These are phyloP conservation scores for Trichoderma asperelloides DNA, from an alignment of 495 filamentous ascomycete genomes.

Conservation along the genomic window DNA sequence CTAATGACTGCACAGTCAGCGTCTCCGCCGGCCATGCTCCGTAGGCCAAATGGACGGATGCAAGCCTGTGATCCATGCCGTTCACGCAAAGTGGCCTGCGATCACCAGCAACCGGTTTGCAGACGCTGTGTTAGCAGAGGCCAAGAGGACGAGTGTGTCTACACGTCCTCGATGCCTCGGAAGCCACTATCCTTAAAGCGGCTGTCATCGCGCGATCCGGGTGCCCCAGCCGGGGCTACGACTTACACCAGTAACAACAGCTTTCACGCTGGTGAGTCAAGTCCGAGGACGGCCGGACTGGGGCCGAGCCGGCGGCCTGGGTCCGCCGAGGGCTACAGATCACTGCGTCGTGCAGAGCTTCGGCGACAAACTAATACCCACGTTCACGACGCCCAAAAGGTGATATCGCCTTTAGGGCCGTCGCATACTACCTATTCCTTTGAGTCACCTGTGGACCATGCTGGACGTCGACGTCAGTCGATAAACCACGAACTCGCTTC, in stretches of 20 bases:
- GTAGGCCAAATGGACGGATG: conserved; percentile 13
- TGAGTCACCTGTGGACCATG: not conserved
- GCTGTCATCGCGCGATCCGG: not conserved
- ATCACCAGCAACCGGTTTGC: conserved; percentile 22
- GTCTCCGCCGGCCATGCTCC: not conserved
- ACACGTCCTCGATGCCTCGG: not conserved
- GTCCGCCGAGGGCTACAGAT: not conserved
- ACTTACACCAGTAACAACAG: not conserved
- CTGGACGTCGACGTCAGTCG: not conserved
- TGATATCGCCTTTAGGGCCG: not conserved
- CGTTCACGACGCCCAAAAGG: not conserved
- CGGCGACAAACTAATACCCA: not conserved
- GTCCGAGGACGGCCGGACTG: not conserved
- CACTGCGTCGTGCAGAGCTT: not conserved
- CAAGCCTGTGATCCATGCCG: conserved; percentile 23
- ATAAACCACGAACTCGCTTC: not conserved
- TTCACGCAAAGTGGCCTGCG: conserved; percentile 25
- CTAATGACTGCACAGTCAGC: not conserved
- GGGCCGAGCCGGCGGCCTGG: not conserved
- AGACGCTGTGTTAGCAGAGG: conserved; percentile 22
- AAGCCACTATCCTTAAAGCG: not conserved
- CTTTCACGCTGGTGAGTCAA: not conserved
- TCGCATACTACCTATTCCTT: not conserved
- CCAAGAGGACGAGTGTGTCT: not conserved
- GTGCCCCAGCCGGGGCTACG: not conserved